phyloP scores from a whole-genome alignment of 495 filamentous ascomycete genomes.

The Friedmanniomyces simplex region DNA sequence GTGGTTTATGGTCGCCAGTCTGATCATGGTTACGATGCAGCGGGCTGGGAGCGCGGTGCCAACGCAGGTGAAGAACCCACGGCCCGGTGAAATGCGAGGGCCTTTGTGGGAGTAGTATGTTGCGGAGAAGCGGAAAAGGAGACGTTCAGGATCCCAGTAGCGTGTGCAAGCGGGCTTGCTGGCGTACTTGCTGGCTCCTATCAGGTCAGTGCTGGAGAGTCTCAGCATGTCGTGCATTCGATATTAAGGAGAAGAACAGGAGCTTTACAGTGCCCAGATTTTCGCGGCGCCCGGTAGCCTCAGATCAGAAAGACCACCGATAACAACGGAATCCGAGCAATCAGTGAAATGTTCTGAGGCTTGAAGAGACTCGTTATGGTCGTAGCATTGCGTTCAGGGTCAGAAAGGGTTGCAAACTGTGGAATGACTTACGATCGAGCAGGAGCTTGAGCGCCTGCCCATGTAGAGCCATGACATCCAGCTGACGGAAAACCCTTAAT shows the following conservation, averaged over 20 bases:
- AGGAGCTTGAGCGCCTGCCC: not conserved
- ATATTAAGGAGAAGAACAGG: not conserved
- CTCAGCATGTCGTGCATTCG: not conserved
- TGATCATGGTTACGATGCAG: not conserved
- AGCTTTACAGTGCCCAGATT: not conserved
- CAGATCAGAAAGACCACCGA: no score
- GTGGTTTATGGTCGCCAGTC: not conserved
- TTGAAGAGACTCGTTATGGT: no score
- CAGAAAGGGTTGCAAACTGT: not conserved
- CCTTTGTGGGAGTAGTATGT: not conserved
- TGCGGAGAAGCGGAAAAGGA: not conserved
- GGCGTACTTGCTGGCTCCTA: not conserved
- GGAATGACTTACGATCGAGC: not conserved
- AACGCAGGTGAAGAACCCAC: not conserved
- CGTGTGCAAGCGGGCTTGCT: not conserved
- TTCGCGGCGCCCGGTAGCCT: no score
- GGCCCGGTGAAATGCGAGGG: not conserved
- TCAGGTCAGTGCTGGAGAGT: not conserved
- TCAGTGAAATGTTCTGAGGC: no score
- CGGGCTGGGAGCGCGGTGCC: not conserved
- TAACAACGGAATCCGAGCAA: no score
- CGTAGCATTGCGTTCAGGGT: no score
- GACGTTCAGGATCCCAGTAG: not conserved
- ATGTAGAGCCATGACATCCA: not conserved
- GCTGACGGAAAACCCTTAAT: not conserved